Base-by-base conservation (phyloP, 2,329 filamentous ascomycete genomes). In the Dactylella cylindrospora region DNA sequence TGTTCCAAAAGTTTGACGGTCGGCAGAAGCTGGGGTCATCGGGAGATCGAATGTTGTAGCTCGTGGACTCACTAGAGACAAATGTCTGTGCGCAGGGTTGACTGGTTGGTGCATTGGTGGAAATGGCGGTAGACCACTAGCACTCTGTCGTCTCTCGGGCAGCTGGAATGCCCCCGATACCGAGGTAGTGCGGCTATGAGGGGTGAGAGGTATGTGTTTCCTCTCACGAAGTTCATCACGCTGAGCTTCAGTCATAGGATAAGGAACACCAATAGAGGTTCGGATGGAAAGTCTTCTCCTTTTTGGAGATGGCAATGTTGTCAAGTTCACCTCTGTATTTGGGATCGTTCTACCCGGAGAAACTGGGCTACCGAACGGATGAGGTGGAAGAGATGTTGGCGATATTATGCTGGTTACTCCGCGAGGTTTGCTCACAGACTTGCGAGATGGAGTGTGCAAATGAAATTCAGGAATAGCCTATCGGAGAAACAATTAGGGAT, bases 401-500 rank as follows among this genome's bases (percentile, higher is more conserved):
- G 57, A 54, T 29, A 62, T 62, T 40, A 62, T 28, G 35, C 57
- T 62, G 29, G 57, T 62, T 44, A 62, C 38, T 25, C 57, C 57
- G 40, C 57, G 57, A 38, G 49, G 57, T 35, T 50, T 62, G 57
- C 57, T 62, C 49, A 39, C 38, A 17, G 57, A 62, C 41, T 62
- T 62, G 33, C 57, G 49, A 28, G 57, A 66, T 44, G 66, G 55
- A 46, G 46, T 59, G 36, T 67, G 65, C 44, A 66, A 66, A 36
- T 66, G 64, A 39, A 67, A 68, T 40, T 68, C 67, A 43, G 67
- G 67, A 54, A 68, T 66, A 13, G 67, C 67, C 67, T 68, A 59
- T 38, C 12, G 5, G 15, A 25, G 36, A 9, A 6, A 40, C 3
- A 2, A 8, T 20, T n/a, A 23, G 20, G 20, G 5, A 9, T 19